Evolutionary conservation across 1,284 basidiomycete genomes (phyloP).

Genomic region (Phellopilus nigrolimitatus): DNA sequence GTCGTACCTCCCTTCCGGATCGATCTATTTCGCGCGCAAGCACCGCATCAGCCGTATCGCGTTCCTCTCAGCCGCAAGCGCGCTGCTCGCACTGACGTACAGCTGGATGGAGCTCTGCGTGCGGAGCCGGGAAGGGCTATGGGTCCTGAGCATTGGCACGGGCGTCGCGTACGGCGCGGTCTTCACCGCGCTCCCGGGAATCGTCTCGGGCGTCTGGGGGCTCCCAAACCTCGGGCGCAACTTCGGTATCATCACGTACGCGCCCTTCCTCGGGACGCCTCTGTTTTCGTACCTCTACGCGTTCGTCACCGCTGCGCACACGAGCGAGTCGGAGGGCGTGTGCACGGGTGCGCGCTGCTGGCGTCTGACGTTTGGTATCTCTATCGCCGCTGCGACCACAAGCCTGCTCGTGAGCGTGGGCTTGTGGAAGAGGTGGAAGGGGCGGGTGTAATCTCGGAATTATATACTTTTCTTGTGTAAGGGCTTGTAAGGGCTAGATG

Average conservation of each 20-base stretch:
- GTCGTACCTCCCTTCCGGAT: slow-evolving; percentile 34
- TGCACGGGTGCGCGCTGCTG: slow-evolving; percentile 62
- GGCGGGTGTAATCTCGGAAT: slow-evolving; percentile 36
- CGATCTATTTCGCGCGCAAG: slow-evolving; percentile 38
- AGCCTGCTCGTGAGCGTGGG: slow-evolving; percentile 41
- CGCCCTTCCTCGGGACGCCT: slow-evolving; percentile 68
- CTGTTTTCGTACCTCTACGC: slow-evolving; percentile 74
- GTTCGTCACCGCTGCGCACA: slow-evolving; percentile 50
- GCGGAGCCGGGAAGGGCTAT: slow-evolving; percentile 45
- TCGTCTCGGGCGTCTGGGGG: slow-evolving; percentile 68
- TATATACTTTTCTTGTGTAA: not conserved
- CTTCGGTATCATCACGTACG: slow-evolving; percentile 67
- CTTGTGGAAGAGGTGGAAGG: slow-evolving; percentile 61
- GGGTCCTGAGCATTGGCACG: slow-evolving; percentile 55
- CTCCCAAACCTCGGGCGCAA: slow-evolving; percentile 63
- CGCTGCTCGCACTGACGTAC: slow-evolving; percentile 46
- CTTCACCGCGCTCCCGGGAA: slow-evolving; percentile 66
- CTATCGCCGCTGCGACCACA: slow-evolving; percentile 37
- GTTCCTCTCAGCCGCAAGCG: slow-evolving; percentile 49
- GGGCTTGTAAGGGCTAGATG: no score
- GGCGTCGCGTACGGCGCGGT: slow-evolving; percentile 63
- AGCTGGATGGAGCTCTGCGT: slow-evolving; percentile 48
- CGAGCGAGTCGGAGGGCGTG: slow-evolving; percentile 35
- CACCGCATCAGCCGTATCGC: slow-evolving; percentile 54
- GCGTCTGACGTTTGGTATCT: slow-evolving; percentile 57